Evolutionary conservation across 2,329 filamentous ascomycete genomes (phyloP).

Genomic region (Aplosporella prunicola): DNA sequence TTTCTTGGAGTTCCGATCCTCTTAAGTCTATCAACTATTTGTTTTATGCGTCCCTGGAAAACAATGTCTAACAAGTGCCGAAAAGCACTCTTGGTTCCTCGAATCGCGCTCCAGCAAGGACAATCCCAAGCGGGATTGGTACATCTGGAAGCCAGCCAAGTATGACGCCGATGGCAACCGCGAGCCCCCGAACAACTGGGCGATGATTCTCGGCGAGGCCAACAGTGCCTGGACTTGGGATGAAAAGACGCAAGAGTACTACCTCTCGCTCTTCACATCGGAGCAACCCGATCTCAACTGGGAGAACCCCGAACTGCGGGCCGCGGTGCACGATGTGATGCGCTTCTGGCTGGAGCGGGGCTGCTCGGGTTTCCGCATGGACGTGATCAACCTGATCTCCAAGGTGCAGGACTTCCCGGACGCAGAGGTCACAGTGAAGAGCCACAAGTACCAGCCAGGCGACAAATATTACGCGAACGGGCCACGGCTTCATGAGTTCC

Average conservation of each 20-base stretch:
- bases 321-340: conserved; percentile 38
- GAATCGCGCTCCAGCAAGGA: conserved; percentile 53
- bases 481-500: conserved; percentile 48
- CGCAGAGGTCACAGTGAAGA: conserved; percentile 32
- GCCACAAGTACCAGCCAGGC: conserved; percentile 38
- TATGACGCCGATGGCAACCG: conserved; percentile 45
- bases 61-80: neutral
- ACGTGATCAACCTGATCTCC: conserved; percentile 41
- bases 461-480: conserved; percentile 47
- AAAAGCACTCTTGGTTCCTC: conserved; percentile 59
- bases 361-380: conserved; percentile 38
- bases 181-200: conserved; percentile 50
- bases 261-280: conserved; percentile 37
- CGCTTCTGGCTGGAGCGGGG: conserved; percentile 41
- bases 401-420: conserved; percentile 36
- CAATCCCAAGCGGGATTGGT: conserved; percentile 61
- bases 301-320: conserved; percentile 36
- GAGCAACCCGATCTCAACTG: conserved; percentile 42
- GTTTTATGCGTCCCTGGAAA: neutral
- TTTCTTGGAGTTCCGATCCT: no score
- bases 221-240: conserved; percentile 38
- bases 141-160: conserved; percentile 54
- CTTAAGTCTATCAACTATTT: no score
- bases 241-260: conserved; percentile 38
- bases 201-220: conserved; percentile 28